Evolutionary conservation across 192 early-diverging fungal genomes (phyloP), one percentile per base, ranked within the genome.

Genomic region (Polychytrium aggregatum): DNA sequence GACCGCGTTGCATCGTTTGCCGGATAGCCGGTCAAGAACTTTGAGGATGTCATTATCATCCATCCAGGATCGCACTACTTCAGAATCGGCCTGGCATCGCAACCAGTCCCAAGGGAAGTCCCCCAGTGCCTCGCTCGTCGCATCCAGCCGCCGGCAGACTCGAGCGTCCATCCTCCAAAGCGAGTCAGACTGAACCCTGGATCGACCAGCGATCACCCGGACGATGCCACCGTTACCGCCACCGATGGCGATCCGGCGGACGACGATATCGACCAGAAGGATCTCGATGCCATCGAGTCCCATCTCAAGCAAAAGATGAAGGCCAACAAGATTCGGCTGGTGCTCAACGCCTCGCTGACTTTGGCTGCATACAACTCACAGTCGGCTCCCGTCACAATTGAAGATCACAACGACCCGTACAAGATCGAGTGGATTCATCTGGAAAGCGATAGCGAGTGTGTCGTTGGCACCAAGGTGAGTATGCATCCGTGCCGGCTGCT

Each of bases 341-440:
- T 88, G 0, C 63, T 74, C 16, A 90, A 89, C 52, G 86, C 84
- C 3, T 71, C 76, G 44, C 50, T 71, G 10, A 82, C 86, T 44
- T 84, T 89, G 0, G 46, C 70, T 8, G 73, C 77, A 1, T 91
- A 80, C 65, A 93, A 93, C 46, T 56, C 63, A 11, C 68, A 81
- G 31, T 60, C 79, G 13, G 46, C 41, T 22, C 70, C 78, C 5
- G 84, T 87, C 46, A 65, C 50, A 0, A 89, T 92, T 59, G 65
- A 75, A 18, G 87, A 90, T 59, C 86, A 90, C 54, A 94, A 94
- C 56, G 90, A 94, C 51, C 89, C 89, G 5, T 88, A 85, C 57
- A 81, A 83, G 44, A 78, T 90, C 17, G 90, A 94, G 33, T 94
- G 90, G 90, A 80, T 82, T 0, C 54, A 78, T 0, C 50, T 71